Conservation (phyloP, 441 rosid species). For the Croton setiger region DNA sequence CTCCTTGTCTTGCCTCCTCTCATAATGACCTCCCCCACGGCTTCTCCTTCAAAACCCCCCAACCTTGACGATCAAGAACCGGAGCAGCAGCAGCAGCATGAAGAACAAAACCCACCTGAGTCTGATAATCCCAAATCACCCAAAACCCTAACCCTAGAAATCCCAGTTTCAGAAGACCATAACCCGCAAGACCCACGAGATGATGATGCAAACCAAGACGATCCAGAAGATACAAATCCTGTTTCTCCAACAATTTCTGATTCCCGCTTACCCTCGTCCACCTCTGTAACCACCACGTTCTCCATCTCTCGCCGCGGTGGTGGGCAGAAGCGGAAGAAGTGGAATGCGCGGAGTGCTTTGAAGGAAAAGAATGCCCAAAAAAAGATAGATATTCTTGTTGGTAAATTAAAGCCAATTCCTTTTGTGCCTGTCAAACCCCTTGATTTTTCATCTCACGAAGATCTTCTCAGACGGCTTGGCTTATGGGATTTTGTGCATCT, state of each 20-base stretch:
- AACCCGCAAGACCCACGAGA: slow-evolving; percentile 15
- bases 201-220: slow-evolving; percentile 31
- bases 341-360: slow-evolving; percentile 32
- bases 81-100: background rate
- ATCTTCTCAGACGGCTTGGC: slow-evolving; percentile 56
- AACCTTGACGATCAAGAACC: slow-evolving; percentile 11
- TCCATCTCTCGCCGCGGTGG: slow-evolving; percentile 37
- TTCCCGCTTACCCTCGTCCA: slow-evolving; percentile 16
- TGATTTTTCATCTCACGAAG: slow-evolving; percentile 56
- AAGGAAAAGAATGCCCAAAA: slow-evolving; percentile 35
- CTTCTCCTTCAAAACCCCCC: slow-evolving; percentile 1
- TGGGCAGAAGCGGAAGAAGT: slow-evolving; percentile 36
- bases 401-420: slow-evolving; percentile 52
- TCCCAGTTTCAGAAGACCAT: slow-evolving; percentile 24
- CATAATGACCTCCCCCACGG: slow-evolving; percentile 9
- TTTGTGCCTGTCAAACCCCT: slow-evolving; percentile 57
- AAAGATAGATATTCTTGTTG: slow-evolving; percentile 46
- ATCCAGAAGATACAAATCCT: slow-evolving; percentile 30
- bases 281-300: background rate
- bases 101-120: slow-evolving; percentile 1
- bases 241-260: slow-evolving; percentile 22
- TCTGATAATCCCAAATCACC: slow-evolving; percentile 23
- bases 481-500: slow-evolving; percentile 81
- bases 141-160: slow-evolving; percentile 23
- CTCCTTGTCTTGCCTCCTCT: too few relatives aligned